Conservation (phyloP, 495 filamentous ascomycete genomes). For the Penicillium canariense region DNA sequence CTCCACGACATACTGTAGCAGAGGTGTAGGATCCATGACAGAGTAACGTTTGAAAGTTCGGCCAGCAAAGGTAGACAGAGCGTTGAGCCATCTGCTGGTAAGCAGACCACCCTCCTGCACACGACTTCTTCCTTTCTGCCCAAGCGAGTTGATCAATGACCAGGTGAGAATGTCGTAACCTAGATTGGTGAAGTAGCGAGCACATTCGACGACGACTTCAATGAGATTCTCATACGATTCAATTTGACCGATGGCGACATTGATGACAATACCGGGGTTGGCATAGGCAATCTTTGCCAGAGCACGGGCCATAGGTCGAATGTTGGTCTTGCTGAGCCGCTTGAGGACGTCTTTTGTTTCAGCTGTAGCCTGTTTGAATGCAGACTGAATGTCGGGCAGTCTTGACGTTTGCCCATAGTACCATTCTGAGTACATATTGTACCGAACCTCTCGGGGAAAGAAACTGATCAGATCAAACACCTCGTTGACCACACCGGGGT, state of each 20-base stretch:
- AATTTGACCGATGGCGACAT: slow-evolving; percentile 79
- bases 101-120: slow-evolving; percentile 81
- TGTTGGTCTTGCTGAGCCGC: slow-evolving; percentile 78
- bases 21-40: slow-evolving; percentile 78
- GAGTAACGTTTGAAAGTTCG: slow-evolving; percentile 78
- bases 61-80: slow-evolving; percentile 80
- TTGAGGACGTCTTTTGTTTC: slow-evolving; percentile 84
- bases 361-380: slow-evolving; percentile 68
- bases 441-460: slow-evolving; percentile 74
- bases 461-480: slow-evolving; percentile 76
- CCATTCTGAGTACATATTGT: slow-evolving; percentile 92
- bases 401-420: slow-evolving; percentile 73
- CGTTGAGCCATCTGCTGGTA: slow-evolving; percentile 85
- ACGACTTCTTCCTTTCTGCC: slow-evolving; percentile 70
- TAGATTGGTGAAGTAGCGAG: slow-evolving; percentile 86
- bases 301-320: slow-evolving; percentile 76
- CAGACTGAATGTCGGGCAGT: slow-evolving; percentile 71
- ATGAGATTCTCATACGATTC: slow-evolving; percentile 91
- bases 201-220: slow-evolving; percentile 88
- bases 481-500: slow-evolving; percentile 79
- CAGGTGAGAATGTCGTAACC: slow-evolving; percentile 92
- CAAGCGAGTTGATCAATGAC: slow-evolving; percentile 76
- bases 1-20: slow-evolving; percentile 83
- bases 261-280: slow-evolving; percentile 88
- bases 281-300: slow-evolving; percentile 85